A percentile compares a stretch with the other conserved stretches of the same genome.
These are phyloP conservation scores for Phoenix roebelenii DNA, from an alignment of 176 grass and related monocot species.

Conservation along the genomic window DNA sequence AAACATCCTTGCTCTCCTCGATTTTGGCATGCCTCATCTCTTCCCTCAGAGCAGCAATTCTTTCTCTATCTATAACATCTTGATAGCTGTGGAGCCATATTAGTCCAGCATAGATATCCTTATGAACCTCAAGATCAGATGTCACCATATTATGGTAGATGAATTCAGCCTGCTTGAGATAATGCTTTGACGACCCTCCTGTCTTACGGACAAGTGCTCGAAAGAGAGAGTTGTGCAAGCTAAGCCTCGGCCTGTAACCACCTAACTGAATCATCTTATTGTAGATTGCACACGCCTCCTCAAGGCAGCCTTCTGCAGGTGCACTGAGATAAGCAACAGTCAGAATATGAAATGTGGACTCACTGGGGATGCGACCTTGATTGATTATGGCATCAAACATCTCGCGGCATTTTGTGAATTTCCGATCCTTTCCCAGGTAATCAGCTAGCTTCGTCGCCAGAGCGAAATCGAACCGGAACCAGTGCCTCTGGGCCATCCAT, in stretches of 20 bases:
- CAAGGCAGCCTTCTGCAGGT: constrained; percentile 36
- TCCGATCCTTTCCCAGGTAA: constrained; percentile 78
- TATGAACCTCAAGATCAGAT: constrained; percentile 46
- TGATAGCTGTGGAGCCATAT: constrained; percentile 98
- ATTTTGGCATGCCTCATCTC: constrained; percentile 55
- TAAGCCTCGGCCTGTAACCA: constrained; percentile 66
- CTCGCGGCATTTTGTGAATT: constrained; percentile 68
- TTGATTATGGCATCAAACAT: constrained; percentile 64
- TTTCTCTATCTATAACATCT: constrained; percentile 68
- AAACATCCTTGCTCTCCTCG: constrained; percentile 65
- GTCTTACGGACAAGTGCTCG: constrained; percentile 59
- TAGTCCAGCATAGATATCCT: constrained; percentile 72
- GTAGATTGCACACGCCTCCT: constrained; percentile 80
- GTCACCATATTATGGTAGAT: constrained; percentile 80
- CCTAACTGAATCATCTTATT: constrained; percentile 94
- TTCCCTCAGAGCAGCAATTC: constrained; percentile 57
- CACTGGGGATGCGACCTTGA: constrained; percentile 67
- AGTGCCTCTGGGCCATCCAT: constrained; percentile 85
- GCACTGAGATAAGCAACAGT: constrained; percentile 71
- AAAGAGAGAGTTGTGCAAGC: constrained; percentile 84
- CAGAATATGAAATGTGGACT: constrained; percentile 90
- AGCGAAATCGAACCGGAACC: constrained; percentile 85
- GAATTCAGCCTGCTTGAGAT: constrained; percentile 86
- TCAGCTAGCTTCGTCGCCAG: constrained; percentile 68
- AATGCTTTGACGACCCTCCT: constrained; percentile 60